Conservation (phyloP, 805 yeast genomes). For the Yamadazyma paraphyllophila region DNA sequence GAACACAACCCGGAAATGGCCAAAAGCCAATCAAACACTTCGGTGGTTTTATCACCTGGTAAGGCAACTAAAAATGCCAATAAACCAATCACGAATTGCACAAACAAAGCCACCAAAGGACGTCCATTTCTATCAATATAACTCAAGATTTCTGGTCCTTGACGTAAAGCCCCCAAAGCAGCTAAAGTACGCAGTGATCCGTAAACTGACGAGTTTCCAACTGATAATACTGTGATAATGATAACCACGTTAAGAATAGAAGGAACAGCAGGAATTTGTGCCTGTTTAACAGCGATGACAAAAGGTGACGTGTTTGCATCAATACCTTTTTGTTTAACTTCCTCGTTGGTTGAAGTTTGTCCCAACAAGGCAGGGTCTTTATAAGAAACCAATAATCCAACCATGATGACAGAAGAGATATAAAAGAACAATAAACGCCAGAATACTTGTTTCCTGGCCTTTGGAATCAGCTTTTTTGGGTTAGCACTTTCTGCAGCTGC, state of each 20-base stretch:
- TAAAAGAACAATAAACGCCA: conserved; percentile 64
- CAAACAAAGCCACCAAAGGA: conserved; percentile 26
- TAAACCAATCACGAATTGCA: conserved; percentile 27
- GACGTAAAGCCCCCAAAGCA: conserved; percentile 30
- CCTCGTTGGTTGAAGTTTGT: conserved; percentile 14
- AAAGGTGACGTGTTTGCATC: conserved; percentile 35
- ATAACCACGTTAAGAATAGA: conserved; percentile 34
- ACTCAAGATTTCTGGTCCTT: conserved; percentile 27
- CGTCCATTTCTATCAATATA: conserved; percentile 31
- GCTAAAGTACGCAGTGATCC: conserved; percentile 33
- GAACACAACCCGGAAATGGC: conserved; percentile 30
- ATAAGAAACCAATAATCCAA: conserved; percentile 54
- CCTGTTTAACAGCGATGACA: conserved; percentile 35
- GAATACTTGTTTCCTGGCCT: conserved; percentile 63
- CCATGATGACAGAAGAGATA: conserved; percentile 49
- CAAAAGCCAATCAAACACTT: conserved; percentile 32
- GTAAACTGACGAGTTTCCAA: conserved; percentile 36
- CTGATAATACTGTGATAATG: conserved; percentile 31
- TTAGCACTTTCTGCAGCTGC: conserved; percentile 67
- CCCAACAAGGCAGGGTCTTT: conserved; percentile 21
- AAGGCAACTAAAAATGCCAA: conserved; percentile 27
- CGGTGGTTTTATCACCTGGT: conserved; percentile 28
- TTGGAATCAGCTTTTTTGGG: conserved; percentile 59
- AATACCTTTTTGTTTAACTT: conserved; percentile 17
- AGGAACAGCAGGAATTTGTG: conserved; percentile 29